Conservation (phyloP, 768 basidiomycete species). For the Pleurotus sapidus region DNA sequence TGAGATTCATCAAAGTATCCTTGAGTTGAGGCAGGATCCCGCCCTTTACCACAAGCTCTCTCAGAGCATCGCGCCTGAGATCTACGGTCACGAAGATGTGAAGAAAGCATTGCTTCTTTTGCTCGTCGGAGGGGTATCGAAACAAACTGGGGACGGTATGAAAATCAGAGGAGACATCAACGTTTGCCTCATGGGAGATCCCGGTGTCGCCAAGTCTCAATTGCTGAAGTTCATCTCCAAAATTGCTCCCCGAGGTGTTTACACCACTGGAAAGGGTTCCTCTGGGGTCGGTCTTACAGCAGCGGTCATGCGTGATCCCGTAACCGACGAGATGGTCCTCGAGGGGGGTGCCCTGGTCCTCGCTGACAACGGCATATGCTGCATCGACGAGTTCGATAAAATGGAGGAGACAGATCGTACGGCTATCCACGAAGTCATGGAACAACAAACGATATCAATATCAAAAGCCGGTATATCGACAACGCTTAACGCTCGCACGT, state of each 20-base stretch:
- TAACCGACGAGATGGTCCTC: conserved; percentile 98
- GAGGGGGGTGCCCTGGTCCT: conserved; percentile 99
- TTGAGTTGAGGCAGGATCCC: conserved; percentile 67
- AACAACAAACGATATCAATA: conserved; percentile 99
- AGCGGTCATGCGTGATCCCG: conserved; percentile 98
- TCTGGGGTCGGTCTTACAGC: conserved; percentile 99
- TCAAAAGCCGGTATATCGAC: conserved; percentile 99
- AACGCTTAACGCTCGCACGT: conserved; percentile 95
- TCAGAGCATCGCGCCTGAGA: conserved; percentile 95
- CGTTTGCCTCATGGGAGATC: conserved; percentile 98
- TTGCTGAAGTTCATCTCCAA: conserved; percentile 97
- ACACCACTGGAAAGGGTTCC: conserved; percentile 97
- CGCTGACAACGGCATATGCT: conserved; percentile 99
- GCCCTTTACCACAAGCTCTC: conserved; percentile 87
- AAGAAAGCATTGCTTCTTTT: conserved; percentile 94
- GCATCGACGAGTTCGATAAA: conserved; percentile 99
- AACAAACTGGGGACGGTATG: conserved; percentile 95
- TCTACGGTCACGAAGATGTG: conserved; percentile 95
- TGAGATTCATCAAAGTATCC: conserved; percentile 69
- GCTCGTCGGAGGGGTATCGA: conserved; percentile 94
- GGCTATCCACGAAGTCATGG: conserved; percentile 99
- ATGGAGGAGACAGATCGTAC: conserved; percentile 99
- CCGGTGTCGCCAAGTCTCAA: conserved; percentile 98
- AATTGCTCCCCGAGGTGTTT: conserved; percentile 95
- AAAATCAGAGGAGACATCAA: conserved; percentile 98